Percentiles rank a stretch among this genome's conserved stretches.
phyloP scores from a whole-genome alignment of 2,329 filamentous ascomycete genomes.

The Hymenoscyphus repandus region DNA sequence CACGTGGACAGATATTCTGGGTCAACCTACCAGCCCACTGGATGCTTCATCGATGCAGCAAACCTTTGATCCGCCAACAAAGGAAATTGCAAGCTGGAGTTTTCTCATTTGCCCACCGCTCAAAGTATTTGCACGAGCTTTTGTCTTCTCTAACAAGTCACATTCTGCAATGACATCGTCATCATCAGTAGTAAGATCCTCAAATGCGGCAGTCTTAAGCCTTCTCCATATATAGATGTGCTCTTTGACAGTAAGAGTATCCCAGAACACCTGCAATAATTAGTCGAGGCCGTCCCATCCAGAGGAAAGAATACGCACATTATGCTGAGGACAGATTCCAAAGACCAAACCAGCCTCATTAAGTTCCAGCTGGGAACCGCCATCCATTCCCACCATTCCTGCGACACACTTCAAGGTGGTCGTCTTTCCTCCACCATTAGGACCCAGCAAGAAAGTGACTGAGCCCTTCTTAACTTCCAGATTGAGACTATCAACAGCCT shows the following conservation, averaged over 20 bases:
- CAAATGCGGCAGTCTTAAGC: conserved; percentile 44
- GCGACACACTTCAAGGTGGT: conserved; percentile 61
- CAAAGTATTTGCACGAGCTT: conserved; percentile 50
- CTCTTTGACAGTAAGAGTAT: conserved; percentile 56
- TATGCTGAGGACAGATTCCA: conserved; percentile 27
- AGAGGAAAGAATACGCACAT: conserved; percentile 11
- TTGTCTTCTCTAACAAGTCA: conserved; percentile 53
- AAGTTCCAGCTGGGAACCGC: conserved; percentile 36
- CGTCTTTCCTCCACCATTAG: conserved; percentile 61
- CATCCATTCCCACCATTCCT: conserved; percentile 53
- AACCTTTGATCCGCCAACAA: conserved; percentile 58
- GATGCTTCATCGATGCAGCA: conserved; percentile 64
- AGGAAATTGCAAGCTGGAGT: conserved; percentile 62
- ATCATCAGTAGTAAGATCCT: conserved; percentile 40
- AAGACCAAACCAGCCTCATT: conserved; percentile 25
- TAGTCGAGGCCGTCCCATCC: conserved; percentile 38
- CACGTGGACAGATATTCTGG: background rate
- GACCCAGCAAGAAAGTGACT: conserved; percentile 59
- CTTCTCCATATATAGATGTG: conserved; percentile 58
- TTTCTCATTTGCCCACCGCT: conserved; percentile 65
- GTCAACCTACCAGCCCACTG: conserved; percentile 43
- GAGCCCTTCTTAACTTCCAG: conserved; percentile 53
- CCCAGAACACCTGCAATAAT: conserved; percentile 51
- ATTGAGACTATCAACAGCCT: conserved; percentile 53
- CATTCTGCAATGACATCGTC: conserved; percentile 48